Evolutionary conservation across 345 rosid species (phyloP).

Genomic region (Eutrema heterophyllum): DNA sequence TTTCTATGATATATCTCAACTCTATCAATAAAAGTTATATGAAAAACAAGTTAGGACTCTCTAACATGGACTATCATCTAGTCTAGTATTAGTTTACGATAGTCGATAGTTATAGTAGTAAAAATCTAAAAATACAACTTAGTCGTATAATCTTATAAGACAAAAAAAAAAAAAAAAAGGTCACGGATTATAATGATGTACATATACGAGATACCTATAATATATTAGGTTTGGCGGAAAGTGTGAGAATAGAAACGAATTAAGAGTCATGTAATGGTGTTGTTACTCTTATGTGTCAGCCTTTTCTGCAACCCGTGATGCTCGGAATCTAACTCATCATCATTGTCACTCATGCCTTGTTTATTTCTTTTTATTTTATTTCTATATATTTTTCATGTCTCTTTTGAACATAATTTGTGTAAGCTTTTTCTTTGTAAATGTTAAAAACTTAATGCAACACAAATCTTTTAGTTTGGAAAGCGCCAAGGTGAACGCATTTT

Average conservation of each 20-base stretch:
- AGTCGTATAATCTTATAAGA: too few species aligned
- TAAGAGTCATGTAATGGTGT: slow-evolving; percentile 11
- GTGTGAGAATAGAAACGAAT: slow-evolving; percentile 19
- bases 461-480: too few species aligned
- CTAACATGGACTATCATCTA: too few species aligned
- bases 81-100: too few species aligned
- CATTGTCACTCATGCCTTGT: slow-evolving; percentile 17
- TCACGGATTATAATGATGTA: not conserved
- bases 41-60: too few species aligned
- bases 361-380: not conserved
- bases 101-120: too few species aligned
- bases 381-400: not conserved
- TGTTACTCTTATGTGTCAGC: slow-evolving; percentile 13
- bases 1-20: too few species aligned
- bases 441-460: too few species aligned
- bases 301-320: slow-evolving; percentile 17
- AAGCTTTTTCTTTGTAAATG: not conserved
- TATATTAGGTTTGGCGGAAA: not conserved
- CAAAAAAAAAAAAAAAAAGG: not conserved
- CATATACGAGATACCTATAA: not conserved
- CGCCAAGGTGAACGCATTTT: too few species aligned
- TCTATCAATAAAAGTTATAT: too few species aligned
- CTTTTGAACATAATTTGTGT: not conserved
- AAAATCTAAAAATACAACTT: too few species aligned
- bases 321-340: slow-evolving; percentile 27